Evolutionary conservation across 2,329 filamentous ascomycete species (phyloP).

Genomic region (Sclerotinia minor): DNA sequence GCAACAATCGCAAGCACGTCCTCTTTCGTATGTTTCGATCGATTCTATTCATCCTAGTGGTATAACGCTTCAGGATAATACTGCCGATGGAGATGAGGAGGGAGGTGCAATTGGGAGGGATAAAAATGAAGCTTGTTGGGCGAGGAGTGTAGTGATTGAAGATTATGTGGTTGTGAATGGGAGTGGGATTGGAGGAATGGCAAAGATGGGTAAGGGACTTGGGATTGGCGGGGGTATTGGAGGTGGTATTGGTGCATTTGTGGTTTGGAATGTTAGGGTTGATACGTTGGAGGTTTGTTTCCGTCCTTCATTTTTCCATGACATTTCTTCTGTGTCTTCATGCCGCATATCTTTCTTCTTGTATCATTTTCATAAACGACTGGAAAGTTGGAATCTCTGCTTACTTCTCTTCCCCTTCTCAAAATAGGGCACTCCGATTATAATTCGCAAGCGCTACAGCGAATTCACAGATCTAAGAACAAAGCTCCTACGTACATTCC

Average conservation of each 20-base stretch:
- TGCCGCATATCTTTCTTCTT: neutral
- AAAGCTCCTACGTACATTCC: conserved; percentile 76
- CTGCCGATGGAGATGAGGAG: conserved; percentile 47
- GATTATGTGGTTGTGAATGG: conserved; percentile 55
- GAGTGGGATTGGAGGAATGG: conserved; percentile 30
- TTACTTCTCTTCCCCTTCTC: neutral
- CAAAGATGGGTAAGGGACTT: neutral
- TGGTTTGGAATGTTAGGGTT: conserved; percentile 89
- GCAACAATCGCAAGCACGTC: conserved; percentile 39
- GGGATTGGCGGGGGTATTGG: neutral
- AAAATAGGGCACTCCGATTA: conserved; percentile 58
- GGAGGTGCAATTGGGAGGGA: neutral
- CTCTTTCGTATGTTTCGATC: conserved; percentile 50
- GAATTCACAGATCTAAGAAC: conserved; percentile 84
- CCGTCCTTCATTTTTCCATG: neutral
- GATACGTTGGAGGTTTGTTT: conserved; percentile 75
- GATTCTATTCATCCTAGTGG: conserved; percentile 52
- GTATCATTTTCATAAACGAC: no score
- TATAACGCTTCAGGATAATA: conserved; percentile 63
- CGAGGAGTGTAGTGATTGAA: conserved; percentile 60
- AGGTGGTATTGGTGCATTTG: conserved; percentile 69
- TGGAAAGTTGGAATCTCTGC: no score
- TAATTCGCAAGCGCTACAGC: conserved; percentile 76
- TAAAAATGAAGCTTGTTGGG: conserved; percentile 62
- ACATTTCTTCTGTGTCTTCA: no score